Evolutionary conservation across 805 yeast species (phyloP), one percentile per base, ranked within the genome.

Genomic region (Kodamaea kakaduensis): DNA sequence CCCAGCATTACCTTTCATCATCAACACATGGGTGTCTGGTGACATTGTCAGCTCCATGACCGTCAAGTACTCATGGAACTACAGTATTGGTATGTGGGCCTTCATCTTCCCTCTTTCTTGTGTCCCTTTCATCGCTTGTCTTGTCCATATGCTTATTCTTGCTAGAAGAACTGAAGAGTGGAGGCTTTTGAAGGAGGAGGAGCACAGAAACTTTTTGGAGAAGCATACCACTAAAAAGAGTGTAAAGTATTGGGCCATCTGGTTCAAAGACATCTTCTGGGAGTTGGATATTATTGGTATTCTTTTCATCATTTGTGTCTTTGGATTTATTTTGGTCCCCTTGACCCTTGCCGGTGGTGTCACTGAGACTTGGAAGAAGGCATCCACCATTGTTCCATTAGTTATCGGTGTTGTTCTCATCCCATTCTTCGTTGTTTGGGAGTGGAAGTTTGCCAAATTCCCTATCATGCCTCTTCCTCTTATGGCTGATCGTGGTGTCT

Each of bases 21-120:
- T 84, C 58, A 84, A 81, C 58, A 79, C 90, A 10, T 84, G 93
- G 93, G 69, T 82, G 38, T 59, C 79, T 18, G 90, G 87, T 51
- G 64, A 78, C 47, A 64, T 84, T 31, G 58, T 72, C 10, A 44
- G 54, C 6, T 58, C 58, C 22, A 56, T 68, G 37, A 59, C 59
- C 21, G 57, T 57, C 9, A 51, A 67, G 21, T 80, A 86, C 81
- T 67, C 77, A 9, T 83, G 89, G 89, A 50, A 43, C 33, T 62
- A 48, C 41, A 81, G 81, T 49, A 75, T 81, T 46, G 88, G 81
- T 25, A 81, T 83, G 74, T 83, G 84, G 84, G 87, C 88, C 1
- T 78, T 80, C 47, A 80, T 83, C 44, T 74, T 78, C 68, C 89
- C 89, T 22, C 60, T 80, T 24, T 52, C 77, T 4, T 64, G 80